Percentiles rank a stretch among this genome's conserved stretches.
Conservation (phyloP, 1,284 basidiomycete genomes). For the Sporisorium sorghi region DNA sequence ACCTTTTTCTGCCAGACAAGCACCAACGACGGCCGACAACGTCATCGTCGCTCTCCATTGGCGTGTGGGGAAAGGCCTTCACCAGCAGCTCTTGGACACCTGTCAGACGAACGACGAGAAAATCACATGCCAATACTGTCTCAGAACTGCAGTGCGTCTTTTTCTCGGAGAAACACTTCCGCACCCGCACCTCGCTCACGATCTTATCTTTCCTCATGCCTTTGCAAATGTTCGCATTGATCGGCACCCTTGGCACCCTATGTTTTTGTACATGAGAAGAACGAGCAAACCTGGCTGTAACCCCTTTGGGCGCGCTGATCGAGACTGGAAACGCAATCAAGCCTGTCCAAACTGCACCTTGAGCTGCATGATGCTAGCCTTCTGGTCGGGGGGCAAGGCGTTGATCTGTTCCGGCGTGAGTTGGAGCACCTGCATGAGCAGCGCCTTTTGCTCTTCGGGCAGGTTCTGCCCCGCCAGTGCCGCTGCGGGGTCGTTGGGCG, state of each 20-base stretch:
- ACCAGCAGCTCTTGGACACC: too few species aligned
- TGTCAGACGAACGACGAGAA: too few species aligned
- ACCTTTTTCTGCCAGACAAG: too few species aligned
- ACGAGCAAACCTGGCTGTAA: neutral
- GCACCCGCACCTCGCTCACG: too few species aligned
- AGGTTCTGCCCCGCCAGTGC: constrained; percentile 49
- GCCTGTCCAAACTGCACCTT: constrained; percentile 66
- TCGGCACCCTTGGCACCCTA: neutral
- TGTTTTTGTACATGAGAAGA: neutral
- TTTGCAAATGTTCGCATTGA: neutral
- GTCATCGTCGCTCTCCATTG: too few species aligned
- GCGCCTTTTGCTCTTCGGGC: constrained; percentile 60
- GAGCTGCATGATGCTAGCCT: constrained; percentile 81
- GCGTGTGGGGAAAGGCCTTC: too few species aligned
- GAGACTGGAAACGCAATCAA: constrained; percentile 7
- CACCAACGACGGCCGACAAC: neutral
- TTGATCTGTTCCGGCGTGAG: constrained; percentile 89
- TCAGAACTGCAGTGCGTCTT: constrained; percentile 3
- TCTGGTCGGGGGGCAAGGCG: constrained; percentile 82
- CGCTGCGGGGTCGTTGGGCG: constrained; percentile 47
- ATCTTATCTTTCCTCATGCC: neutral
- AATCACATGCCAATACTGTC: constrained; percentile 5
- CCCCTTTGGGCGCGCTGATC: neutral
- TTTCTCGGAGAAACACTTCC: neutral
- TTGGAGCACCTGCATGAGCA: constrained; percentile 78